Base-by-base conservation (phyloP, 495 filamentous ascomycete genomes). In the Penicillium ochrochloron region DNA sequence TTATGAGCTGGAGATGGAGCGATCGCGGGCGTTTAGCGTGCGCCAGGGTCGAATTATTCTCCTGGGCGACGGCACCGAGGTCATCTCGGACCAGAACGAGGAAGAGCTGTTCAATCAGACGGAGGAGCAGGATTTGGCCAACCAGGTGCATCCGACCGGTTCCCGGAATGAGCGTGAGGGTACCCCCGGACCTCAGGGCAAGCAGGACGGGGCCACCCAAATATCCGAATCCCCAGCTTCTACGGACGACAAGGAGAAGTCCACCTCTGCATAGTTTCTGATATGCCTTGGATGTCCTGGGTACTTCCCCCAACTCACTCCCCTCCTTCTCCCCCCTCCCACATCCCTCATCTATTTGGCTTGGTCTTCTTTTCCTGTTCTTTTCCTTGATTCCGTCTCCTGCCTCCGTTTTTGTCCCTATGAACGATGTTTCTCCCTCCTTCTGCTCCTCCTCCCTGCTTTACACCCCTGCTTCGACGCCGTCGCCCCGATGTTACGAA, bases 31-130 rank as follows among this genome's bases (percentile, higher is more conserved):
- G 27, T 80, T 84, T 64, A 88, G 85, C 66, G 85, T 87, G 61
- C 85, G 86, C 69, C 84, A 84, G 66, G 90, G 92, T 50, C 87
- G 94, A 60, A 93, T 98, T 72, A 98, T 98, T 72, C 87, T 97
- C 71, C 84, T 99, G 42, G 93, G 95, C 41, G 93, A 98, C 81
- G 95, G 94, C 66, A 95, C 91, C 61, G 93, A 97, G 80, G 83
- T 95, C 66, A 78, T 93, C 59, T 90, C 91, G 46, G 93, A 92
- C 69, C 89, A 90, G 63, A 89, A 93, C 70, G 94, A 97, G 67
- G 87, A 89, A 35, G 91, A 97, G 64, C 92, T 97, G 85, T 94
- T 96, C 81, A 93, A 97, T 75, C 88, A 92, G 62, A 72, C 72
- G 23, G 92, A 96, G 74, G 90, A 95, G 65, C 90, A 90, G 75